Conservation (phyloP, 495 filamentous ascomycete genomes). For the Neurospora terricola region DNA sequence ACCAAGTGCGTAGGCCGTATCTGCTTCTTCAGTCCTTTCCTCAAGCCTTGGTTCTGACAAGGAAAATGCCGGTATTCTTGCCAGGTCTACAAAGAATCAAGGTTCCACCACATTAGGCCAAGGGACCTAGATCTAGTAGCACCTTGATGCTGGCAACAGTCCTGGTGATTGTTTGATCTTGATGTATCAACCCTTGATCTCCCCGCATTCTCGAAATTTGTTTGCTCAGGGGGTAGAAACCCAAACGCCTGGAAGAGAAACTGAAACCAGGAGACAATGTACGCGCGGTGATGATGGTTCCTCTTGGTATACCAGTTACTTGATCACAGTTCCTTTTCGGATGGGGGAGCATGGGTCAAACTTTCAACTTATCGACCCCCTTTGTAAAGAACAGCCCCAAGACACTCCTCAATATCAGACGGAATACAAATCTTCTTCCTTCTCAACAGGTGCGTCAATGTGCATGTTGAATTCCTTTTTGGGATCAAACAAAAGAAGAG, state of each 20-base stretch:
- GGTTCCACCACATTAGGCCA: not conserved
- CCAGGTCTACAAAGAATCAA: not conserved
- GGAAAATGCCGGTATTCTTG: not conserved
- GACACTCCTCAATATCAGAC: not conserved
- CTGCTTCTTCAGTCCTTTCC: not conserved
- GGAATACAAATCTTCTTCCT: conserved; percentile 15
- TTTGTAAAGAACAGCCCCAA: not conserved
- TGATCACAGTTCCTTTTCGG: not conserved
- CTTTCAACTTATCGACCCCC: no score
- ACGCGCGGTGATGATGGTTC: not conserved
- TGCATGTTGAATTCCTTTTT: conserved; percentile 16
- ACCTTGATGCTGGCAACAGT: not conserved
- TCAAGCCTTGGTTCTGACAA: not conserved
- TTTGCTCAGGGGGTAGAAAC: not conserved
- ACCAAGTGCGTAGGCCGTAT: not conserved
- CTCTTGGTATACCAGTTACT: not conserved
- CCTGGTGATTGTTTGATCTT: not conserved
- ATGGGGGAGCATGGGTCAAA: not conserved
- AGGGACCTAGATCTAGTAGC: not conserved
- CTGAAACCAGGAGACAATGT: not conserved
- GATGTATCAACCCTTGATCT: not conserved
- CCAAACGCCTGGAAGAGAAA: not conserved
- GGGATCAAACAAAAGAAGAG: conserved; percentile 10
- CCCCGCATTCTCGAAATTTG: not conserved
- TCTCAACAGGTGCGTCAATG: conserved; percentile 16